Evolutionary conservation across 305 asterid species (phyloP).

Genomic region (Petunia hybrid): DNA sequence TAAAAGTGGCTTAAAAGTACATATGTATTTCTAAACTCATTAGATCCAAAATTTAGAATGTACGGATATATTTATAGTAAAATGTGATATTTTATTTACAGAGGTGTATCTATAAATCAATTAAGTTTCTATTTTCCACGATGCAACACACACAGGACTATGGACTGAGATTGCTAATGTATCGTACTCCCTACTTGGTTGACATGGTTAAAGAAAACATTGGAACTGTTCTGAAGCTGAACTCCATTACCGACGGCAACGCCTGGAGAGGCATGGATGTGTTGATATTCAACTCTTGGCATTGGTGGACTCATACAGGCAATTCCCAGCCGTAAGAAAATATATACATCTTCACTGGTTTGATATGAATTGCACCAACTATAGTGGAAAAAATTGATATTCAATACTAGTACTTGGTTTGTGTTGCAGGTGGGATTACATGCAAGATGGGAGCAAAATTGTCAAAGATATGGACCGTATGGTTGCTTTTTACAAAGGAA

Average conservation of each 20-base stretch:
- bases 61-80: no score
- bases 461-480: conserved; percentile 44
- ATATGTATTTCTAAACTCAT: no score
- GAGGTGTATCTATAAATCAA: no score
- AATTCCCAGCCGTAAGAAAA: conserved; percentile 44
- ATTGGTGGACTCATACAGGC: conserved; percentile 73
- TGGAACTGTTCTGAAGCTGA: conserved; percentile 54
- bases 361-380: no score
- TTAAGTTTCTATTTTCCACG: not conserved
- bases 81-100: no score
- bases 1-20: no score
- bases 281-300: conserved; percentile 73
- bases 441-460: conserved; percentile 34
- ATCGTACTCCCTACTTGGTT: conserved; percentile 57
- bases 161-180: conserved; percentile 47
- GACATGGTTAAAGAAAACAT: conserved; percentile 49
- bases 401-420: not conserved
- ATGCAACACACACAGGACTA: conserved; percentile 41
- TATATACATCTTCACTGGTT: not conserved
- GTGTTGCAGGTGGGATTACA: conserved; percentile 40
- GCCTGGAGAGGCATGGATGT: conserved; percentile 70
- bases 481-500: conserved; percentile 40
- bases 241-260: conserved; percentile 55
- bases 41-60: no score
- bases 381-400: no score